These are phyloP conservation scores for Sanghuangporus weigelae DNA, from an alignment of 1,284 basidiomycete genomes.

Conservation along the genomic window DNA sequence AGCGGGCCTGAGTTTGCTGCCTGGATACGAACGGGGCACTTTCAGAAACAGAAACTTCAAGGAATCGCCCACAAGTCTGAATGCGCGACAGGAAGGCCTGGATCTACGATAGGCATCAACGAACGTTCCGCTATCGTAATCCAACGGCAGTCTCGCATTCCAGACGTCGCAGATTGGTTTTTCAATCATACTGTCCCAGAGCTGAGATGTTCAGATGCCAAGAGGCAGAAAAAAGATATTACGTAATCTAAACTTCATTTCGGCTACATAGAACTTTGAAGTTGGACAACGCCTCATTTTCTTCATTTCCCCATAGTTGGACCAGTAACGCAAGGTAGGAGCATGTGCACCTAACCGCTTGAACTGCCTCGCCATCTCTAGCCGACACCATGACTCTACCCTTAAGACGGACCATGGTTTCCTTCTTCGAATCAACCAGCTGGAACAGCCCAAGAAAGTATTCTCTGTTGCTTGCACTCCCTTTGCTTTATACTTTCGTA, in stretches of 20 bases:
- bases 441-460: not conserved
- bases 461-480: not conserved
- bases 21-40: not conserved
- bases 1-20: not conserved
- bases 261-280: too few species aligned
- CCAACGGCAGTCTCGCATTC: not conserved
- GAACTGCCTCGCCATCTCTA: not conserved
- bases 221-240: too few species aligned
- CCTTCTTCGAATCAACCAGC: not conserved
- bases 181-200: not conserved
- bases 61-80: constrained; percentile 6
- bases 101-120: not conserved
- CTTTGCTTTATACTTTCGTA: not conserved
- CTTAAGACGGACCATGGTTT: not conserved
- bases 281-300: not conserved
- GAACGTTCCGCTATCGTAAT: not conserved
- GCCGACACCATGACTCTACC: not conserved
- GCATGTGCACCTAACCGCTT: not conserved
- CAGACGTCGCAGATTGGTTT: not conserved
- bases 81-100: not conserved
- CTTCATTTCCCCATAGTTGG: not conserved
- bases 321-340: not conserved
- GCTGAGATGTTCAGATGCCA: too few species aligned
- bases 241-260: too few species aligned
- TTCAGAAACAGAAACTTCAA: constrained; percentile 6